Base-by-base conservation (phyloP, 1,284 basidiomycete species). In the Singerocomus rubriflavus region DNA sequence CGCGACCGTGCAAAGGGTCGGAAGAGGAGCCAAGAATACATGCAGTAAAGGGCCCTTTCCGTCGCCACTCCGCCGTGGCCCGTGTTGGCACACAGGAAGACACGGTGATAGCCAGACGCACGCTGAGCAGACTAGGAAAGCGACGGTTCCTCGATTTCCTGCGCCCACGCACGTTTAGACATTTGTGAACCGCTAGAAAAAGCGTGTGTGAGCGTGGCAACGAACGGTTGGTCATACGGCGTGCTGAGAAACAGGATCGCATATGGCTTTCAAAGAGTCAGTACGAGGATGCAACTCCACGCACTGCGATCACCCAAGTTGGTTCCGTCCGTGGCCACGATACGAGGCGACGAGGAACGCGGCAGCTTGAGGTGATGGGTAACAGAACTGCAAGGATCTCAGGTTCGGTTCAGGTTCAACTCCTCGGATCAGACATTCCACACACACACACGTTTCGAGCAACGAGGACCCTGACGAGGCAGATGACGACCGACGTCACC, bases 401-500 rank as follows among this genome's bases (percentile, higher is more conserved):
- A 43, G 21, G 21, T 21, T 21, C 21, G 29, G 11, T 37, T 9
- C 26, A 31, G 21, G 37, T 42, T 21, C 13, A 41, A 40, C 44
- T 48, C 57, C 62, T 63, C 64, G 58, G 58, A 63, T 59, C 51
- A 45, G 42, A 49, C 29, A 35, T 16, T 46, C 45, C 21, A 21
- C 21, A 21, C 21, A 32, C 38, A 32, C 39, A 37, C 43, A 21
- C 39, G 34, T 46, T 48, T 34, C 25, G 30, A 38, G 27, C 29
- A 5, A 36, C 25, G 37, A 21, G 21, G 21, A 21, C 21, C 21
- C 21, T 21, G 21, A 21, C 21, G 21, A 21, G 21, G 21, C 21
- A 21, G 21, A 21, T 21, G 21, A 21, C 21, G 21, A 21, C 21
- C 21, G 21, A 21, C 21, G 21, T 21, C 21, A 21, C 21, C 21